Evolutionary conservation across 768 basidiomycete species (phyloP).

Genomic region (Tylopilus intermedius): DNA sequence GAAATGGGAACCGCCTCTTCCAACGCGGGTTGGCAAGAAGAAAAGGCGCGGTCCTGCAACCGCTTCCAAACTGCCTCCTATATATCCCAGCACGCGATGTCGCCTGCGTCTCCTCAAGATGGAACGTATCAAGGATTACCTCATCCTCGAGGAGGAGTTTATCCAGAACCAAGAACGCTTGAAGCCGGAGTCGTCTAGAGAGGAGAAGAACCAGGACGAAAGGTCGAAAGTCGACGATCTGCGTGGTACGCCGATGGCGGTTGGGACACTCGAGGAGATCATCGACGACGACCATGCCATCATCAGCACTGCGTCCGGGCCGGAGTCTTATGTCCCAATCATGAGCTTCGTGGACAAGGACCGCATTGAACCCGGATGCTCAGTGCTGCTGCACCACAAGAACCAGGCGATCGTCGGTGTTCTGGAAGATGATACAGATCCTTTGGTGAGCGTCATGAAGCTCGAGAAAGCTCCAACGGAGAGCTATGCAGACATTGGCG

Average conservation of each 20-base stretch:
- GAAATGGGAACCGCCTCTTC: constrained; percentile 98
- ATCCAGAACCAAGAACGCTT: constrained; percentile 88
- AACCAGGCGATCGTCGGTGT: constrained; percentile 93
- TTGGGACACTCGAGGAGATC: constrained; percentile 96
- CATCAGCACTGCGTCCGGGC: constrained; percentile 88
- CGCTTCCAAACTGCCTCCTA: constrained; percentile 85
- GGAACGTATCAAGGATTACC: constrained; percentile 97
- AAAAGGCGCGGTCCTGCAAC: constrained; percentile 89
- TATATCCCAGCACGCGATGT: constrained; percentile 93
- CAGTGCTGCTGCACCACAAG: constrained; percentile 94
- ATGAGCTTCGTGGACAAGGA: constrained; percentile 99
- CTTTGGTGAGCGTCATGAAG: constrained; percentile 97
- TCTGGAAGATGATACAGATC: constrained; percentile 90
- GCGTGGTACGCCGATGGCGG: constrained; percentile 95
- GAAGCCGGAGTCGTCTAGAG: constrained; percentile 80
- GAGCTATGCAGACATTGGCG: constrained; percentile 98
- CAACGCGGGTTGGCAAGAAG: constrained; percentile 96
- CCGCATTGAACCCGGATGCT: constrained; percentile 90
- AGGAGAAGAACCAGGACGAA: constrained; percentile 96
- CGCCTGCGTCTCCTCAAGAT: constrained; percentile 91
- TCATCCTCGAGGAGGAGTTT: constrained; percentile 93
- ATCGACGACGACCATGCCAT: constrained; percentile 99
- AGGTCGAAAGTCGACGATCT: constrained; percentile 89
- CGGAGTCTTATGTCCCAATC: constrained; percentile 95
- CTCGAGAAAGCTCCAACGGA: constrained; percentile 98